Conservation (phyloP, 1,139 yeast species). For the Taphrina wiesneri region DNA sequence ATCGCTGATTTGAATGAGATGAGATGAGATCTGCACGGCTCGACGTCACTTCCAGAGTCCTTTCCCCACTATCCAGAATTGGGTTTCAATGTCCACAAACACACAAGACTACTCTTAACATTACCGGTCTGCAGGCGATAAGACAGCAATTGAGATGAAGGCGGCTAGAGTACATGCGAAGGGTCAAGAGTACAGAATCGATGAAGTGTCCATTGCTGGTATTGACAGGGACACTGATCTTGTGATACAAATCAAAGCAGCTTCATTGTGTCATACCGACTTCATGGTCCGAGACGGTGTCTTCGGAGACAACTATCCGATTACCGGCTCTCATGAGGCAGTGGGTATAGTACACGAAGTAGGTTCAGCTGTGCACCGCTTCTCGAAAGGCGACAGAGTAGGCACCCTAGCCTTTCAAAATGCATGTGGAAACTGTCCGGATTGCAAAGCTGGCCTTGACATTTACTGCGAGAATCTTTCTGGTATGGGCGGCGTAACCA, state of each 20-base stretch:
- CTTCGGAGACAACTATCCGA: conserved; percentile 20
- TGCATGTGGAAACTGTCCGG: conserved; percentile 17
- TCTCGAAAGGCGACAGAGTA: conserved; percentile 9
- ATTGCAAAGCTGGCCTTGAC: conserved; percentile 14
- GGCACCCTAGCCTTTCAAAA: conserved; percentile 15
- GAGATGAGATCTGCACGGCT: background rate
- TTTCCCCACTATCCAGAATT: background rate
- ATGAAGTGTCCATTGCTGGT: background rate
- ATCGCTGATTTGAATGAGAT: background rate
- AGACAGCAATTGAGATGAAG: background rate
- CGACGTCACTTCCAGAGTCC: background rate
- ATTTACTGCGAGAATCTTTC: conserved; percentile 19
- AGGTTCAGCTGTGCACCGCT: background rate
- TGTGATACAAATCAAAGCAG: conserved; percentile 8
- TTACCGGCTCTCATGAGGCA: conserved; percentile 15
- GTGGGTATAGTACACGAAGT: conserved; percentile 2
- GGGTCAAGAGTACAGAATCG: conserved; percentile 13
- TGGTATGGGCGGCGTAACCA: conserved; percentile 17
- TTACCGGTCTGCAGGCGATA: too few relatives aligned
- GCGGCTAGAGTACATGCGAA: conserved; percentile 20
- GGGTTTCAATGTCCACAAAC: background rate
- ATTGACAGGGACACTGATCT: conserved; percentile 5
- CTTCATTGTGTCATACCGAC: conserved; percentile 19
- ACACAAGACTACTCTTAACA: too few relatives aligned
- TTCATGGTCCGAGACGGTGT: conserved; percentile 59